Base-by-base conservation (phyloP, 352 stramenopile genomes). In the Pythium coloratum region DNA sequence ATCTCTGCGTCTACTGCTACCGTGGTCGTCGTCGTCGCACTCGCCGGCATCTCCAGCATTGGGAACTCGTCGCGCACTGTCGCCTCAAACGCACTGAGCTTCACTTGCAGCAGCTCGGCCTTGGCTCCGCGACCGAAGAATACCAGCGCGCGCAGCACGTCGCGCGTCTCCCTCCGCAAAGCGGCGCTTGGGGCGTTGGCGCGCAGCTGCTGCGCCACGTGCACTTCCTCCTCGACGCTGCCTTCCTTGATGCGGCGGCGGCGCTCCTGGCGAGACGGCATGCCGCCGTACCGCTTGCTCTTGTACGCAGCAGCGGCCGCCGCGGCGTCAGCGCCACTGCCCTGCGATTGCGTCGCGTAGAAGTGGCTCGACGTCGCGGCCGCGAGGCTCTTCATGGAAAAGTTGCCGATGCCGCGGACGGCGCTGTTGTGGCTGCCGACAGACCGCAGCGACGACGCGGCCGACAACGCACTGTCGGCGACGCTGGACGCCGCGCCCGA, bases 341-440 rank as follows among this genome's bases (percentile, higher is more conserved):
- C 55, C 33, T 84, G 61, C 7, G 81, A 62, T 59, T 90, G 80
- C 10, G 83, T 89, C 24, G 83, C 81, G 66, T 83, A 92, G 64
- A 89, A 92, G 55, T 92, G 83, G 49, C 81, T 89, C 32, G 80
- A 73, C 6, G 83, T 90, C 24, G 83, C 83, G 36, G 76, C 64
- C 18, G 81, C 71, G 26, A 90, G 68, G 20, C 70, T 75, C 68
- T 90, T 76, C 72, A 86, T 84, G 16, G 80, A 71, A 59, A 92
- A 92, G 59, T 92, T 92, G 12, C 83, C 83, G 38, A 90, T 87
- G 53, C 70, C 81, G 36, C 71, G 56, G 18, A 79, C 76, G 46
- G 71, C 88, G 63, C 78, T 91, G 64, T 94, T 94, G 76, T 94
- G 86, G 67, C 86, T 94, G 34, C 86, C 86, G 8, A 94, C 80